A percentile compares a stretch with the other conserved stretches of the same genome.
phyloP scores from a whole-genome alignment of 805 yeast species.

The Candida broadrunensis region DNA sequence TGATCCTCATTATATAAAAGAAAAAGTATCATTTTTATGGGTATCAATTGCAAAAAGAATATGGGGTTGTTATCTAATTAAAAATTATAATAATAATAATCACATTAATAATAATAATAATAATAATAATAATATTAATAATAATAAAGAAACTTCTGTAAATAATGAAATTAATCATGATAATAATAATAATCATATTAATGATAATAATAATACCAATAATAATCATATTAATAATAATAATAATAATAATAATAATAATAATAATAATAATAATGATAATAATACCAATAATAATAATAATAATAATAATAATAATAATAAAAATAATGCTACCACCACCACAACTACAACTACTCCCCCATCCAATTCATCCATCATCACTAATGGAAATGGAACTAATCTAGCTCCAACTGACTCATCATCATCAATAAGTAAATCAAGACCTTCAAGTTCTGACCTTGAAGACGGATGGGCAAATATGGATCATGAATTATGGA shows the following conservation, averaged over 20 bases:
- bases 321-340: neutral
- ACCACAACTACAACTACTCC: neutral
- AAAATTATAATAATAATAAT: constrained; percentile 10
- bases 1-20: constrained; percentile 89
- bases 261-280: constrained; percentile 7
- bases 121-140: neutral
- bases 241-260: constrained; percentile 3
- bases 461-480: constrained; percentile 76
- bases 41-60: constrained; percentile 84
- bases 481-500: constrained; percentile 77
- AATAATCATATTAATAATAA: neutral
- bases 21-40: constrained; percentile 88
- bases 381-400: neutral
- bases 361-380: neutral
- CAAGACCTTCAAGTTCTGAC: constrained; percentile 19
- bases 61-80: constrained; percentile 77
- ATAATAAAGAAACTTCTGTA: too few relatives aligned
- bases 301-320: neutral
- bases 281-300: neutral
- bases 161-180: neutral
- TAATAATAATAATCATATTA: constrained; percentile 1
- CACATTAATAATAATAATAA: neutral
- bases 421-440: neutral
- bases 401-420: neutral
- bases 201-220: neutral